Conservation (phyloP, 1,139 yeast genomes). For the Yamadazyma friedrichii region DNA sequence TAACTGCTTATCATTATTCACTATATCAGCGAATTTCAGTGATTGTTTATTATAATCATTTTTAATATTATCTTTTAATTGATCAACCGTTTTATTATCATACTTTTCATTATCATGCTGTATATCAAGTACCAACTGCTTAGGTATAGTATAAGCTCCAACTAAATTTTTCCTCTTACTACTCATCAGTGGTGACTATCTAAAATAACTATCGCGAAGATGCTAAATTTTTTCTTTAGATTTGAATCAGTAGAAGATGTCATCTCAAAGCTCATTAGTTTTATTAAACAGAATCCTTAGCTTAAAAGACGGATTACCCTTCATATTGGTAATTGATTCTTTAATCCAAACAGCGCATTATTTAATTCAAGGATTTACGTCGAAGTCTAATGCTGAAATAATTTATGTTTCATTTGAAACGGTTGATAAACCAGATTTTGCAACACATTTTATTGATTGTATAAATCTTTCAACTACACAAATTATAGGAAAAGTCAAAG, state of each 20-base stretch:
- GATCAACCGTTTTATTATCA: slow-evolving; percentile 19
- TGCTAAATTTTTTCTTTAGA: neutral
- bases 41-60: slow-evolving; percentile 14
- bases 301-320: slow-evolving; percentile 71
- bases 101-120: slow-evolving; percentile 24
- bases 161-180: slow-evolving; percentile 19
- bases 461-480: slow-evolving; percentile 22
- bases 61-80: slow-evolving; percentile 20
- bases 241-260: slow-evolving; percentile 19
- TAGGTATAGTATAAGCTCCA: slow-evolving; percentile 35
- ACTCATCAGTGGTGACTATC: neutral
- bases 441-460: slow-evolving; percentile 51
- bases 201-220: neutral
- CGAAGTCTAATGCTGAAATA: slow-evolving; percentile 22
- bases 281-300: slow-evolving; percentile 61
- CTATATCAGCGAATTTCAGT: slow-evolving; percentile 9
- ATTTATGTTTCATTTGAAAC: slow-evolving; percentile 68
- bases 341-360: slow-evolving; percentile 63
- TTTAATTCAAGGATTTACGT: slow-evolving; percentile 56
- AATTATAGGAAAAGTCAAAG: slow-evolving; percentile 23
- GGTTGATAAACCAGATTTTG: slow-evolving; percentile 47
- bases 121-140: slow-evolving; percentile 24
- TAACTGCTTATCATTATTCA: slow-evolving; percentile 6
- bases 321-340: slow-evolving; percentile 67
- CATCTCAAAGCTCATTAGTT: slow-evolving; percentile 56